phyloP scores from a whole-genome alignment of 139 green algal species.

The Pycnococcus provasolii region DNA sequence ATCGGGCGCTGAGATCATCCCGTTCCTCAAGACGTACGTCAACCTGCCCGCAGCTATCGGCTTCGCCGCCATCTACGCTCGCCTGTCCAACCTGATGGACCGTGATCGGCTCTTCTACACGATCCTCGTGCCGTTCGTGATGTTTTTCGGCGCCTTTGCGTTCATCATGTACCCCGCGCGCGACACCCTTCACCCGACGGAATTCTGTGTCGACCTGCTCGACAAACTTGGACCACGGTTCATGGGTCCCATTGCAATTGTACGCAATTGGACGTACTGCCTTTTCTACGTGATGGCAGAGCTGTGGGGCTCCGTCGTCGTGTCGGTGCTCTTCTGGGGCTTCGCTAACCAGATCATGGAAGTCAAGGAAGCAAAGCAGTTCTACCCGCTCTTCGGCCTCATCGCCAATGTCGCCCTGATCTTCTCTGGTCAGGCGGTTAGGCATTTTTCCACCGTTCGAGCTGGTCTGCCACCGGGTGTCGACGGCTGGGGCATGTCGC shows the following conservation, averaged over 20 bases:
- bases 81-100: conserved; percentile 83
- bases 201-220: conserved; percentile 67
- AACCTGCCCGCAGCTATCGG: conserved; percentile 57
- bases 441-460: conserved; percentile 81
- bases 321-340: conserved; percentile 98
- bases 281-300: conserved; percentile 99
- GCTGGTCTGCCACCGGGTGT: conserved; percentile 78
- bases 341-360: conserved; percentile 68
- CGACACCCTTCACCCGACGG: conserved; percentile 79
- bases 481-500: conserved; percentile 90
- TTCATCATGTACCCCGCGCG: conserved; percentile 84
- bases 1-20: conserved; percentile 91
- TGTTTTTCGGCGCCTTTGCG: conserved; percentile 92
- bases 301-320: conserved; percentile 96
- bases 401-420: conserved; percentile 97
- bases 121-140: conserved; percentile 96
- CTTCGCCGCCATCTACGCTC: conserved; percentile 82
- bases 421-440: conserved; percentile 90
- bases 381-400: conserved; percentile 97
- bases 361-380: conserved; percentile 96
- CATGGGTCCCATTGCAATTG: conserved; percentile 88
- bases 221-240: conserved; percentile 58
- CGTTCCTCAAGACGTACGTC: conserved; percentile 97
- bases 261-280: conserved; percentile 98
- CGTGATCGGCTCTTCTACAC: conserved; percentile 90